A percentile compares a stretch with the other conserved stretches of the same genome.
Conservation (phyloP, 177 flowering plant species). For the Vitis hybrid region DNA sequence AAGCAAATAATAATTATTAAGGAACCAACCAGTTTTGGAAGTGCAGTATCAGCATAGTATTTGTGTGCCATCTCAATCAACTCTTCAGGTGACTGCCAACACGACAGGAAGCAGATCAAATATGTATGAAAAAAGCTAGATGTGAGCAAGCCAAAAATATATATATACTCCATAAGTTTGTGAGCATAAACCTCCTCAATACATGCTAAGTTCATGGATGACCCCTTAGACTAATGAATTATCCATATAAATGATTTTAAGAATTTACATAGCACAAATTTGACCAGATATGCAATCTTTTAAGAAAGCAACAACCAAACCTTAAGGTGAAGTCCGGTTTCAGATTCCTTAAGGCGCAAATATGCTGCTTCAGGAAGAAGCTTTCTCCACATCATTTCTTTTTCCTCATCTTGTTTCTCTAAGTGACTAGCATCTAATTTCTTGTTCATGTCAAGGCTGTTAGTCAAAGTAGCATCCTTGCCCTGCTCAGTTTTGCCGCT, state of each 20-base stretch:
- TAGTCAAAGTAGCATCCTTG: constrained; percentile 35
- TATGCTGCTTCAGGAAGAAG: constrained; percentile 72
- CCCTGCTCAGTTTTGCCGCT: constrained; percentile 41
- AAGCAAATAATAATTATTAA: not conserved
- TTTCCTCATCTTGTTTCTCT: constrained; percentile 55
- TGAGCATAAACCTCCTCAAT: not conserved
- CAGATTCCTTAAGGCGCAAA: constrained; percentile 80
- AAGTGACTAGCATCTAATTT: constrained; percentile 30
- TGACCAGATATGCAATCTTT: not conserved
- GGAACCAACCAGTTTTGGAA: constrained; percentile 81
- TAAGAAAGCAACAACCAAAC: constrained; percentile 33
- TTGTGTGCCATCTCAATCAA: constrained; percentile 88
- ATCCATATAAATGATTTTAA: not conserved
- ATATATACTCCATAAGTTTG: not conserved
- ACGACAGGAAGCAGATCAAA: constrained; percentile 12
- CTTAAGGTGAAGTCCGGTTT: constrained; percentile 90
- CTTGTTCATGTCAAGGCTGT: constrained; percentile 28
- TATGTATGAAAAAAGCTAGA: not conserved
- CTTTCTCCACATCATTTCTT: constrained; percentile 54
- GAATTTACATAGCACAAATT: not conserved
- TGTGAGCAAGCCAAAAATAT: not conserved
- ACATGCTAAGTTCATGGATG: not conserved
- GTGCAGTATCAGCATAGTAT: constrained; percentile 81
- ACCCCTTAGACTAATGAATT: too few species aligned
- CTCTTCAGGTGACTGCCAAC: constrained; percentile 73